Evolutionary conservation across 2,329 filamentous ascomycete genomes (phyloP), one percentile per base, ranked within the genome.

Genomic region (Colletotrichum sp.): DNA sequence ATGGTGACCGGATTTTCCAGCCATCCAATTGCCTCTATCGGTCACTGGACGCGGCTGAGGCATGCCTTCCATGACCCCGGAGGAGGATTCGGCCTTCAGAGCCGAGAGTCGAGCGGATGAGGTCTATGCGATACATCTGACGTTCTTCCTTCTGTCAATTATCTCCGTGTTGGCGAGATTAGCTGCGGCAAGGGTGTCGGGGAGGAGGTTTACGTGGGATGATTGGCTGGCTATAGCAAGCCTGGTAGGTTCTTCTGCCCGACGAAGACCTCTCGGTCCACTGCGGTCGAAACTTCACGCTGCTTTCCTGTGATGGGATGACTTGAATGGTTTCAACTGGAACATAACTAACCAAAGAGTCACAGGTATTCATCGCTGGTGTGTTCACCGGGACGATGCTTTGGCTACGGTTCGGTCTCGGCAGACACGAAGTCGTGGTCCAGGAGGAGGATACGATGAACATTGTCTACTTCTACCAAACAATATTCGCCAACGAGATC

Each of bases 401-500:
- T 10, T 75, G 73, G 73, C 56, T 75, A 26, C 64, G 48, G 4
- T 75, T 69, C 7, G 73, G 73, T 21, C 73, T 75, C 4, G 73
- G 73, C 18, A 58, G 64, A 36, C 73, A 75, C n/a, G 63, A 59
- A 43, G 7, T 68, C 4, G 73, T 75, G 24, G 69, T 69, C 4
- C 16, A 36, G 18, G 69, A 73, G 32, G 73, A 75, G 26, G 69
- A 75, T 34, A 58, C 73, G 7, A 64, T 59, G 62, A 75, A 73
- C 34, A 21, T 75, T 1, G 28, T 21, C 13, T 63, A 18, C 5
- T 75, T 75, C n/a, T 75, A 58, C 18, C 56, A 75, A 24, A 75
- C 73, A 3, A 75, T 75, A 55, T 75, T 58, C 63, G 73, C 73
- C 13, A 75, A 75, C 28, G 73, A 75, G 14, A 68, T 75, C 3